Percentiles rank a stretch among this genome's conserved stretches.
Conservation (phyloP, 371 early-diverging fungal species). For the Mucor velutinosus region DNA sequence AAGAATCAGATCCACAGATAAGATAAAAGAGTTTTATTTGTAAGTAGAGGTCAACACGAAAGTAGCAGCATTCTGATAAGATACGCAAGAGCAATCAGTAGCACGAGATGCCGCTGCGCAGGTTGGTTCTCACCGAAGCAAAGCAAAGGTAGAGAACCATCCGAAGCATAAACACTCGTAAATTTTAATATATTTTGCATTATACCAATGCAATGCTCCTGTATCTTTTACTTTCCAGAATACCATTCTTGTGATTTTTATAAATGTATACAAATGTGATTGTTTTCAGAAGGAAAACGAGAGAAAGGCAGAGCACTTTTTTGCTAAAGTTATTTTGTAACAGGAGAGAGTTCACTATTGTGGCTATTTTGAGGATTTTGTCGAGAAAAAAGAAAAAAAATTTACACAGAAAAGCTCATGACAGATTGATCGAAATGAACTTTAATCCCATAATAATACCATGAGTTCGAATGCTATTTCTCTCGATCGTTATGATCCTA, state of each 20-base stretch:
- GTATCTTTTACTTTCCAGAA: neutral
- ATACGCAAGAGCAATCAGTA: too few species aligned
- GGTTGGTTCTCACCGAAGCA: too few species aligned
- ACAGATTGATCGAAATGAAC: neutral
- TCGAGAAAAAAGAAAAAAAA: neutral
- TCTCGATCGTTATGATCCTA: neutral
- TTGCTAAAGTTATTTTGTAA: neutral
- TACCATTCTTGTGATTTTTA: neutral
- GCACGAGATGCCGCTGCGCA: too few species aligned
- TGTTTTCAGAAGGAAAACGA: neutral
- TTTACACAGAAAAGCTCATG: neutral
- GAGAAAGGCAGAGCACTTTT: neutral
- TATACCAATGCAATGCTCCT: neutral
- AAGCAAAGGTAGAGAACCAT: too few species aligned
- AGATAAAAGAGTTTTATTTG: too few species aligned
- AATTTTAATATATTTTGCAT: neutral
- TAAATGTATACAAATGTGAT: neutral
- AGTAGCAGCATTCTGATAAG: too few species aligned
- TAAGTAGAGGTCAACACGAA: too few species aligned
- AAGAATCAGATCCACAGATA: too few species aligned
- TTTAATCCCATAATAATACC: neutral
- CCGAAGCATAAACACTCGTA: too few species aligned
- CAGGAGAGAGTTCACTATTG: neutral
- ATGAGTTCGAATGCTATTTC: neutral
- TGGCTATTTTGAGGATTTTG: neutral